Evolutionary conservation across 73 alveolate genomes (phyloP).

Genomic region (Tetrahymena elliotti): DNA sequence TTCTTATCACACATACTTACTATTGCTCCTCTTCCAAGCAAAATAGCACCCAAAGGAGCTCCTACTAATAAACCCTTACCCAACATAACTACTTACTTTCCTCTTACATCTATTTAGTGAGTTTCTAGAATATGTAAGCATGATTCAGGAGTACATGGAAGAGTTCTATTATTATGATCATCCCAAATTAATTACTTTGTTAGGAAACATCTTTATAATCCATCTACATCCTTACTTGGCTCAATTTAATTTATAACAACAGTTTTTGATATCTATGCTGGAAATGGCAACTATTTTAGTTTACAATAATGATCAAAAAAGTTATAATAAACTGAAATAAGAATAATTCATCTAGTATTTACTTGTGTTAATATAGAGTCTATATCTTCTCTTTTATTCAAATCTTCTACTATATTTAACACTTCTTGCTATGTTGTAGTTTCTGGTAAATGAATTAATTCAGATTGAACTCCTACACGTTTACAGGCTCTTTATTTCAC

Average conservation of each 20-base stretch:
- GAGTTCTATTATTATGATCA: neutral
- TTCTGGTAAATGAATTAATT: constrained; percentile 12
- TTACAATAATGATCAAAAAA: too few species aligned
- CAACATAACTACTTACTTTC: constrained; percentile 37
- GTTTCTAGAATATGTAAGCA: constrained; percentile 19
- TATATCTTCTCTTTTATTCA: constrained; percentile 3
- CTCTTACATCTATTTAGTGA: constrained; percentile 13
- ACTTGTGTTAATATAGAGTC: constrained; percentile 58
- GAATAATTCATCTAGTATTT: too few species aligned
- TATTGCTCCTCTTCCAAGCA: constrained; percentile 25
- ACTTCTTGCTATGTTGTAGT: constrained; percentile 5
- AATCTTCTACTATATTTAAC: neutral
- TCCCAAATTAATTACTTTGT: constrained; percentile 2
- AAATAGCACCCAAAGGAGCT: constrained; percentile 51
- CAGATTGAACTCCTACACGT: neutral
- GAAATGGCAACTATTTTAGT: constrained; percentile 54
- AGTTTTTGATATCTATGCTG: constrained; percentile 46
- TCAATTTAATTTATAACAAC: constrained; percentile 32
- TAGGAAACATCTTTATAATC: constrained; percentile 6
- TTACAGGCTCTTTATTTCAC: constrained; percentile 5
- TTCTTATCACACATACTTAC: constrained; percentile 34
- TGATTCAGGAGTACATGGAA: constrained; percentile 36
- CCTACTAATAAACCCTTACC: constrained; percentile 61
- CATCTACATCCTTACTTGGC: constrained; percentile 64
- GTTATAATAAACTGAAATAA: too few species aligned